Percentiles rank a stretch among this genome's conserved stretches.
Conservation (phyloP, 1,284 basidiomycete species). For the Wallemia hederae region DNA sequence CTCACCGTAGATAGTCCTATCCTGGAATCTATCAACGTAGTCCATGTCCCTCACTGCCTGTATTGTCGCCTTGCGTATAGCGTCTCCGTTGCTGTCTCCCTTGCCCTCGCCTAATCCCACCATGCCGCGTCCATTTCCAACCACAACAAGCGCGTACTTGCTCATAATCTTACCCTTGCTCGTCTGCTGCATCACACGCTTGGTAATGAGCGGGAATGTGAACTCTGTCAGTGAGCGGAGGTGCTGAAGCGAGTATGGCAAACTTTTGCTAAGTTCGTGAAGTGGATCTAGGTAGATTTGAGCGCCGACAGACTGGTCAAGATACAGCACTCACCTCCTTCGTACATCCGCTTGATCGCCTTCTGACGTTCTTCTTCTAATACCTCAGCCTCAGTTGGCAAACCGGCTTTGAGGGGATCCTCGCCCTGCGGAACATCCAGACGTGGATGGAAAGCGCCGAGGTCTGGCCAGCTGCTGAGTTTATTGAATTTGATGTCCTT, state of each 20-base stretch:
- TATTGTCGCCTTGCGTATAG: slow-evolving; percentile 17
- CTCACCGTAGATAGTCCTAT: slow-evolving; percentile 16
- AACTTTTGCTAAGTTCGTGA: neutral
- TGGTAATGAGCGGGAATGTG: slow-evolving; percentile 9
- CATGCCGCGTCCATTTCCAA: slow-evolving; percentile 17
- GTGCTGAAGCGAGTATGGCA: neutral
- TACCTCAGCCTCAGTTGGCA: neutral
- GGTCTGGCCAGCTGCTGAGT: neutral
- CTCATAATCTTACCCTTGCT: slow-evolving; percentile 17
- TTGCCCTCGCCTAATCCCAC: slow-evolving; percentile 19
- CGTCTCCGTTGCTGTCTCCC: slow-evolving; percentile 15
- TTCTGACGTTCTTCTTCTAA: neutral
- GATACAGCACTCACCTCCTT: neutral
- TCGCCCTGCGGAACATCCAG: neutral
- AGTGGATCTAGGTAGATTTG: neutral
- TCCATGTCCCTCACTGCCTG: slow-evolving; percentile 19
- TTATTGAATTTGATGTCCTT: neutral
- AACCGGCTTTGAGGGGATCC: neutral
- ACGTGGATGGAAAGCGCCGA: neutral
- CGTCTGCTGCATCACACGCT: slow-evolving; percentile 18
- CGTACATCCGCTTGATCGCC: neutral
- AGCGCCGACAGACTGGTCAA: neutral
- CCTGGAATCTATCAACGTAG: slow-evolving; percentile 14
- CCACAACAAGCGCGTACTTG: slow-evolving; percentile 17
- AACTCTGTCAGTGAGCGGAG: neutral